phyloP scores from a whole-genome alignment of 2,329 filamentous ascomycete genomes.

The Diaporthe citriasiana region DNA sequence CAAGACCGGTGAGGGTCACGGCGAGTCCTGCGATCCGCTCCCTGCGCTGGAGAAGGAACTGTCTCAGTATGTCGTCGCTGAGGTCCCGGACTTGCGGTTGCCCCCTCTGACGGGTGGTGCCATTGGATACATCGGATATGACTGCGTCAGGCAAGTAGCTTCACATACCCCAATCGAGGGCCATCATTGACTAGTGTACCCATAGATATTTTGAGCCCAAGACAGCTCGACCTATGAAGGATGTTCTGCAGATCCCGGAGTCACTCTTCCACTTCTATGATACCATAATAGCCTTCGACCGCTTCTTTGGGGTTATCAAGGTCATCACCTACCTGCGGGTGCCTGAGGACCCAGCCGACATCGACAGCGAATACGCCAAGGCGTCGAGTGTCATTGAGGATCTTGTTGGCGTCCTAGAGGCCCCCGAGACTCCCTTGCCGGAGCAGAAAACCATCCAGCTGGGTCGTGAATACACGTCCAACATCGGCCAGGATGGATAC shows the following conservation, averaged over 20 bases:
- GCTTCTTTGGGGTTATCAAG: slow-evolving; percentile 93
- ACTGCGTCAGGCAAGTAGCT: slow-evolving; percentile 78
- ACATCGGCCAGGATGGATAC: slow-evolving; percentile 90
- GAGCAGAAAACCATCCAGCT: slow-evolving; percentile 79
- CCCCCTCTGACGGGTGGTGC: slow-evolving; percentile 92
- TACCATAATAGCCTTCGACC: slow-evolving; percentile 93
- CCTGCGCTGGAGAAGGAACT: slow-evolving; percentile 87
- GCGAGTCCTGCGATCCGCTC: slow-evolving; percentile 86
- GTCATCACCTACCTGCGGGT: slow-evolving; percentile 88
- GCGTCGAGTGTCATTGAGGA: slow-evolving; percentile 75
- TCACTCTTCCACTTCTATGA: slow-evolving; percentile 98
- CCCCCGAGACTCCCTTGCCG: slow-evolving; percentile 82
- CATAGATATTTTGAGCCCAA: slow-evolving; percentile 90
- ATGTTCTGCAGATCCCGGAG: slow-evolving; percentile 90
- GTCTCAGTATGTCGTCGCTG: slow-evolving; percentile 81
- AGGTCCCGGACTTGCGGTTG: slow-evolving; percentile 84
- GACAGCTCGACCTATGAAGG: slow-evolving; percentile 89
- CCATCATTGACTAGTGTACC: slow-evolving; percentile 10
- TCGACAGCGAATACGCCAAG: slow-evolving; percentile 79
- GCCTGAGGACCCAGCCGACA: slow-evolving; percentile 65
- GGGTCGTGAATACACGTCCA: slow-evolving; percentile 87
- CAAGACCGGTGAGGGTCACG: slow-evolving; percentile 89
- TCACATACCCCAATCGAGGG: background rate
- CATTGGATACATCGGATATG: slow-evolving; percentile 97
- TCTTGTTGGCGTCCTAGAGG: slow-evolving; percentile 79